phyloP scores from a whole-genome alignment of 352 stramenopile species.

The Pythium periplocum region DNA sequence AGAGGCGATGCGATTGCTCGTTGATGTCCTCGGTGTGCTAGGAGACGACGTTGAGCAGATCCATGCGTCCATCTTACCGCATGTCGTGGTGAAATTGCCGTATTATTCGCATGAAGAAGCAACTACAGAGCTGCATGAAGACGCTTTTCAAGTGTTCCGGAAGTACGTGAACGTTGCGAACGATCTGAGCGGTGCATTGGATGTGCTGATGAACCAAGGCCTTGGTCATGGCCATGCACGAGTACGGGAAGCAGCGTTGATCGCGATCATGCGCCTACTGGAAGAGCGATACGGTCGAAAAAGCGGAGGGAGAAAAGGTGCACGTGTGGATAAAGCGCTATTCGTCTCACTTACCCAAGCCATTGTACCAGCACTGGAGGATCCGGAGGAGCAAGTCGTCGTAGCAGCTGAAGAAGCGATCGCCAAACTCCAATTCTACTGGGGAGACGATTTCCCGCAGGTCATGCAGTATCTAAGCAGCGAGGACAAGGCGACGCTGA shows the following conservation, averaged over 20 bases:
- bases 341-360: conserved; percentile 55
- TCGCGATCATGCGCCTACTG: conserved; percentile 43
- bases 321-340: conserved; percentile 41
- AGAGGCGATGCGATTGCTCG: conserved; percentile 53
- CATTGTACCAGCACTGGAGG: conserved; percentile 53
- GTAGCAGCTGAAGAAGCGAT: conserved; percentile 60
- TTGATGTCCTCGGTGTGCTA: conserved; percentile 61
- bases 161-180: conserved; percentile 56
- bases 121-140: conserved; percentile 22
- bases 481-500: conserved; percentile 55
- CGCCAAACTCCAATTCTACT: conserved; percentile 59
- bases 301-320: neutral
- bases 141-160: conserved; percentile 60
- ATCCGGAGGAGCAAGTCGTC: conserved; percentile 48
- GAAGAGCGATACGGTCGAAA: conserved; percentile 38
- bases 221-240: conserved; percentile 30
- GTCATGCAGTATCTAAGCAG: conserved; percentile 51
- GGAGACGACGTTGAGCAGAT: conserved; percentile 64
- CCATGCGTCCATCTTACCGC: conserved; percentile 56
- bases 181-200: conserved; percentile 46
- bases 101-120: conserved; percentile 1
- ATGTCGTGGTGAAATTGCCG: conserved; percentile 48
- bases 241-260: conserved; percentile 45
- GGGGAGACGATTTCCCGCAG: conserved; percentile 32
- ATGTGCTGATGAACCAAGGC: conserved; percentile 60